Percentiles rank a stretch among this genome's conserved stretches.
phyloP scores from a whole-genome alignment of 2,329 filamentous ascomycete species.

The Parastagonospora avenae region DNA sequence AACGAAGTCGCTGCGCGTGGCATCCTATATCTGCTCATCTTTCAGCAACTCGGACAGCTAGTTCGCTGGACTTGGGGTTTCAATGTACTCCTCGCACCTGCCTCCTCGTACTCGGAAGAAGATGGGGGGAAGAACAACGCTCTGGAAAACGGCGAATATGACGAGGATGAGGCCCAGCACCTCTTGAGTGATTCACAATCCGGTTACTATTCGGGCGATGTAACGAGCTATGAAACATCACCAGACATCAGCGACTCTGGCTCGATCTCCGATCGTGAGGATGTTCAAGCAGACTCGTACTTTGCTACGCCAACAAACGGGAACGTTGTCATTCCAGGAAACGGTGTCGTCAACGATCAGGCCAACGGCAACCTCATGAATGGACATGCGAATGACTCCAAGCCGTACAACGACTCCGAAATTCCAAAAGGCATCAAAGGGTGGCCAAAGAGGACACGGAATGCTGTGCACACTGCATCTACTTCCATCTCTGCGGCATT shows the following conservation, averaged over 20 bases:
- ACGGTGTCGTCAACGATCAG: slow-evolving; percentile 47
- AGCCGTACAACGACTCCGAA: slow-evolving; percentile 24
- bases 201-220: slow-evolving; percentile 54
- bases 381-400: slow-evolving; percentile 44
- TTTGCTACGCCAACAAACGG: slow-evolving; percentile 56
- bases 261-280: slow-evolving; percentile 33
- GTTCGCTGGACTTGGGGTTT: slow-evolving; percentile 99
- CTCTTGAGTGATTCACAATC: slow-evolving; percentile 51
- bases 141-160: slow-evolving; percentile 60
- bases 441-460: slow-evolving; percentile 36
- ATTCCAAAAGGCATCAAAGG: slow-evolving; percentile 42
- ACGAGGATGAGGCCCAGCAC: slow-evolving; percentile 51
- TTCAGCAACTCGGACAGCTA: slow-evolving; percentile 94
- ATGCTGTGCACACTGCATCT: slow-evolving; percentile 22
- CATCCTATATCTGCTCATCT: slow-evolving; percentile 94
- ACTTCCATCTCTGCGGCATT: slow-evolving; percentile 32
- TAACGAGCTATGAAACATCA: slow-evolving; percentile 49
- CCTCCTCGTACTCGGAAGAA: slow-evolving; percentile 72
- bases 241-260: slow-evolving; percentile 38
- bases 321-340: slow-evolving; percentile 49
- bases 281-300: slow-evolving; percentile 33
- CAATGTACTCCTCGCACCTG: slow-evolving; percentile 88
- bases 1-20: slow-evolving; percentile 92
- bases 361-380: slow-evolving; percentile 43
- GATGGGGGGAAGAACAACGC: slow-evolving; percentile 49